Evolutionary conservation across 257 asterid species (phyloP).

Genomic region (Jaltomata sinuosa): DNA sequence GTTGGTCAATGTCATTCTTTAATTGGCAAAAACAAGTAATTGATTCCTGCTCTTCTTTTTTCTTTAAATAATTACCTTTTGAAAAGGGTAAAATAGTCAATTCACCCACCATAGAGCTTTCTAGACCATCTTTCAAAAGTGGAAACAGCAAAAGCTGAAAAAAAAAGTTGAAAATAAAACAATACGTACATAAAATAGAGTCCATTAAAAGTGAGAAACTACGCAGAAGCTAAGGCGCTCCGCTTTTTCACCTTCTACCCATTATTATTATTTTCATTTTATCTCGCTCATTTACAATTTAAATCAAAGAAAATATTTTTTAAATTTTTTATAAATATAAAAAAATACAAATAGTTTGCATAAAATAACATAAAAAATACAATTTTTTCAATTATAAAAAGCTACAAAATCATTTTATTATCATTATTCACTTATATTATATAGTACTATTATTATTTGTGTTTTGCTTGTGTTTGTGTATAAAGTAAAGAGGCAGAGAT

Average conservation of each 20-base stretch:
- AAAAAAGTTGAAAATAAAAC: neutral
- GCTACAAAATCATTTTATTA: too few species aligned
- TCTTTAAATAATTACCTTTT: neutral
- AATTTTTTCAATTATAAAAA: too few species aligned
- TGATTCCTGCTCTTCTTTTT: neutral
- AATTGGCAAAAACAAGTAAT: too few species aligned
- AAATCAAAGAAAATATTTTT: too few species aligned
- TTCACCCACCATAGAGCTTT: neutral
- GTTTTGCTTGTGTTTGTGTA: neutral
- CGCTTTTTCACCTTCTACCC: neutral
- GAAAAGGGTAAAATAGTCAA: neutral
- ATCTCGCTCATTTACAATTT: too few species aligned
- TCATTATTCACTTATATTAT: too few species aligned
- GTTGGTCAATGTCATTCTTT: too few species aligned
- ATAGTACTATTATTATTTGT: neutral
- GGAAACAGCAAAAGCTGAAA: neutral
- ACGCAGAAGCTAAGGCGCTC: slow-evolving; percentile 2
- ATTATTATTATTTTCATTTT: neutral
- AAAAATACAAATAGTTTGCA: too few species aligned
- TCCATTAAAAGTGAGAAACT: neutral
- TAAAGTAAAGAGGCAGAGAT: neutral
- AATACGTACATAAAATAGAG: neutral
- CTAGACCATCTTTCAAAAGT: neutral
- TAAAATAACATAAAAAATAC: too few species aligned
- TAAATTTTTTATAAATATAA: too few species aligned